Evolutionary conservation across 805 yeast species (phyloP).

Genomic region (Myxozyma lipomycoides): DNA sequence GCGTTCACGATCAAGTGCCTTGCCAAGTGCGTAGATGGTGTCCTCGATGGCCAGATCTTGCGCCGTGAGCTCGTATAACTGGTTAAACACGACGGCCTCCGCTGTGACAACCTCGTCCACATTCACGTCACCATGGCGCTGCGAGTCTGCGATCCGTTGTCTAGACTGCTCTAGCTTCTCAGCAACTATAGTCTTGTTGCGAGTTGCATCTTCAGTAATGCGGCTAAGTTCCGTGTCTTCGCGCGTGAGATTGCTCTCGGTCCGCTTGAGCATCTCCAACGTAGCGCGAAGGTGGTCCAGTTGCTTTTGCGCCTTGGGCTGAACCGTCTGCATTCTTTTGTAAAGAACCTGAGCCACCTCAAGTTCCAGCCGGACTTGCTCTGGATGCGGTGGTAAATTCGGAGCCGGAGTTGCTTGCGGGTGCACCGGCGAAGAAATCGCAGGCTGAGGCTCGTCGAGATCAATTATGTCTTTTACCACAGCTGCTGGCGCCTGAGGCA

Average conservation of each 20-base stretch:
- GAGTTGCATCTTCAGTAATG: constrained; percentile 43
- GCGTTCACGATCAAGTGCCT: constrained; percentile 49
- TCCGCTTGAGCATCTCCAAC: constrained; percentile 38
- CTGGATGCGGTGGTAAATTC: constrained; percentile 40
- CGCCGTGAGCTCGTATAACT: constrained; percentile 59
- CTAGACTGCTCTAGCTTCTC: constrained; percentile 31
- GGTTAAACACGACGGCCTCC: constrained; percentile 53
- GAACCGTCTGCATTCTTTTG: constrained; percentile 30
- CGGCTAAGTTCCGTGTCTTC: constrained; percentile 36
- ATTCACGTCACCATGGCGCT: constrained; percentile 25
- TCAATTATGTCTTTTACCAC: constrained; percentile 11
- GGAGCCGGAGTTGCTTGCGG: constrained; percentile 10
- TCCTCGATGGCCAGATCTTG: constrained; percentile 71
- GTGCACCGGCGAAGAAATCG: background rate
- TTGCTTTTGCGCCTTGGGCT: constrained; percentile 31
- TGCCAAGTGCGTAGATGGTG: constrained; percentile 54
- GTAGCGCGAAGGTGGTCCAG: constrained; percentile 36
- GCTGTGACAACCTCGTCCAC: constrained; percentile 48
- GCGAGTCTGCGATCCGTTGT: constrained; percentile 37
- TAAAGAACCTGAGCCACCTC: constrained; percentile 31
- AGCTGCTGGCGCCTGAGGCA: background rate
- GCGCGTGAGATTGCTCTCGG: constrained; percentile 36
- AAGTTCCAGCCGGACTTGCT: constrained; percentile 32
- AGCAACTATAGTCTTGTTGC: constrained; percentile 16
- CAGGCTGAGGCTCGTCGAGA: constrained; percentile 1